These are phyloP conservation scores for Fusarium nodosum DNA, from an alignment of 2,329 filamentous ascomycete genomes.

Conservation along the genomic window DNA sequence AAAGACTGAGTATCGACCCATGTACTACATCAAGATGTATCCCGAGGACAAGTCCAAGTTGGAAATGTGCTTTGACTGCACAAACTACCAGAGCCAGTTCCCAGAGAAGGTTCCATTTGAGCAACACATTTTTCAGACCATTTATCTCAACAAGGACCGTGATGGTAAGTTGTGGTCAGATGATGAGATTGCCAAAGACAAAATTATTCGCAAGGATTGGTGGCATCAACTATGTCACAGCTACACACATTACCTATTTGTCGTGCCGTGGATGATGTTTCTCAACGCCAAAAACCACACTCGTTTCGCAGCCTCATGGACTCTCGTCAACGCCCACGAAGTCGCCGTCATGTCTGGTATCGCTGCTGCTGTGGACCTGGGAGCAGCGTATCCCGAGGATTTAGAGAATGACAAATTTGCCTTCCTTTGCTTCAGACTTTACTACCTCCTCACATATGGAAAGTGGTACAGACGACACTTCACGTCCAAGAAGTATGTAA, in stretches of 20 bases:
- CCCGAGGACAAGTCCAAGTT: constrained; percentile 35
- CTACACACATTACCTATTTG: constrained; percentile 34
- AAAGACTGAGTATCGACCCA: constrained; percentile 34
- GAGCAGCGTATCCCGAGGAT: constrained; percentile 54
- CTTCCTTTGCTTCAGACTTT: constrained; percentile 70
- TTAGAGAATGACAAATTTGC: constrained; percentile 73
- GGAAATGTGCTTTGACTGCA: constrained; percentile 39
- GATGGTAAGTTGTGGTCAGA: constrained; percentile 34
- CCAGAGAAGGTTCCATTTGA: constrained; percentile 36
- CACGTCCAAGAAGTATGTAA: constrained; percentile 41
- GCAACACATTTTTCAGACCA: constrained; percentile 61
- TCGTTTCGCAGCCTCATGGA: constrained; percentile 31
- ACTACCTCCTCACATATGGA: constrained; percentile 72
- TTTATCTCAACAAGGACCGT: constrained; percentile 64
- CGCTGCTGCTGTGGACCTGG: constrained; percentile 30
- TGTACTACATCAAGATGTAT: constrained; percentile 44
- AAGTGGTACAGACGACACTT: constrained; percentile 67
- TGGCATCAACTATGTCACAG: constrained; percentile 36
- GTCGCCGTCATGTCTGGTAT: constrained; percentile 34
- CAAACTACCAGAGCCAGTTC: constrained; percentile 39
- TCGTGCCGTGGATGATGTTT: constrained; percentile 37
- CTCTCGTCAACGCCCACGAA: constrained; percentile 26
- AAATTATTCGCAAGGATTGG: constrained; percentile 38
- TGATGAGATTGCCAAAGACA: constrained; percentile 30
- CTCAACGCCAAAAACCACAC: constrained; percentile 36